A percentile compares a stretch with the other conserved stretches of the same genome.
phyloP scores from a whole-genome alignment of 169 alveolate genomes.

The Eimeria tenella region DNA sequence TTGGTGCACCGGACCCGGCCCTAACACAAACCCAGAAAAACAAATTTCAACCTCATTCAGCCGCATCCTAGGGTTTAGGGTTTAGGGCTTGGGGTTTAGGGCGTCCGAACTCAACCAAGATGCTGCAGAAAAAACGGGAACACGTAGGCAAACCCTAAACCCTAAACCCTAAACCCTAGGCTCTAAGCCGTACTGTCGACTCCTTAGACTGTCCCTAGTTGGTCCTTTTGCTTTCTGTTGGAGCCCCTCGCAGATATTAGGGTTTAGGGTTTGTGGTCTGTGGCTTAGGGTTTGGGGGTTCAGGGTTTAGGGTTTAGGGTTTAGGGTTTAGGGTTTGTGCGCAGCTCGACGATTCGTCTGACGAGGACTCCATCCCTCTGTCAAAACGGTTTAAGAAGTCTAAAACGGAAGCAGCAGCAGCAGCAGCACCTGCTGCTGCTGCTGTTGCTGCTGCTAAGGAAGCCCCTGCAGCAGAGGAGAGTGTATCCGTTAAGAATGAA shows the following conservation, averaged over 20 bases:
- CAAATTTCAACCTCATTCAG: neutral
- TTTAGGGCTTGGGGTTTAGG: neutral
- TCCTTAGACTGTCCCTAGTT: neutral
- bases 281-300: neutral
- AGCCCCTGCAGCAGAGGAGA: neutral
- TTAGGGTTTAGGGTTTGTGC: slow-evolving; percentile 17
- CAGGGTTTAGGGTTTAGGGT: neutral
- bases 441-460: neutral
- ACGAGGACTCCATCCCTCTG: neutral
- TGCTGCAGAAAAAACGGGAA: neutral
- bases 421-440: slow-evolving; percentile 42
- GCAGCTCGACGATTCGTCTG: neutral
- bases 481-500: neutral
- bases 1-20: no score
- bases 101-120: neutral
- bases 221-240: neutral
- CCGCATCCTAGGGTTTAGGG: neutral
- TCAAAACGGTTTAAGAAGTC: neutral
- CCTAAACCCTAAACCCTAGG: neutral
- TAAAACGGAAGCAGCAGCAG: neutral
- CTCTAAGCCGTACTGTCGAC: neutral
- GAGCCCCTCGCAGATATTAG: neutral
- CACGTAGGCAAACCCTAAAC: neutral
- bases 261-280: neutral
- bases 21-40: no score